Conservation (phyloP, 768 basidiomycete species). For the Fomitopsis serialis region DNA sequence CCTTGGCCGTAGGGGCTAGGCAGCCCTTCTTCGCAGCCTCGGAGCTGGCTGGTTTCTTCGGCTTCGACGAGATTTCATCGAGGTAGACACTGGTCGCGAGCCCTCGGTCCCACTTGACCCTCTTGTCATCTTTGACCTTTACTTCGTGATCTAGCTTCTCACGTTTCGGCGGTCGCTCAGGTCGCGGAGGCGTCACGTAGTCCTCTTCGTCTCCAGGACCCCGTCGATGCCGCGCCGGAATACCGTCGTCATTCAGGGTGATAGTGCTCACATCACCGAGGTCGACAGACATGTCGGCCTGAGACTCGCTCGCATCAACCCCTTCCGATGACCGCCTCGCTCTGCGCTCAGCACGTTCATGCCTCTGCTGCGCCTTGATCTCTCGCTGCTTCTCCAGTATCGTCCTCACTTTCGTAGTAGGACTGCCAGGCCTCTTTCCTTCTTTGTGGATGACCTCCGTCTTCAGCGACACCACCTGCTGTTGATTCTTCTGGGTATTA, state of each 20-base stretch:
- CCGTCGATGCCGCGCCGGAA: constrained; percentile 39
- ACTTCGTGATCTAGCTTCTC: constrained; percentile 33
- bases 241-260: constrained; percentile 20
- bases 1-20: constrained; percentile 64
- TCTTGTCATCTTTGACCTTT: constrained; percentile 32
- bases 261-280: constrained; percentile 10
- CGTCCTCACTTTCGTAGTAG: constrained; percentile 67
- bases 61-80: constrained; percentile 55
- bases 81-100: constrained; percentile 57
- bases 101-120: constrained; percentile 77
- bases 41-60: constrained; percentile 38
- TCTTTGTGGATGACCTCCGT: constrained; percentile 67
- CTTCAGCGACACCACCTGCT: constrained; percentile 56
- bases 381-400: constrained; percentile 63
- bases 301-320: constrained; percentile 25
- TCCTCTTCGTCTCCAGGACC: constrained; percentile 83
- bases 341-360: constrained; percentile 55
- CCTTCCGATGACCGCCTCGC: constrained; percentile 35
- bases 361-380: constrained; percentile 47
- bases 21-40: constrained; percentile 52
- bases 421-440: constrained; percentile 72
- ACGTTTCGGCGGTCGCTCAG: constrained; percentile 35
- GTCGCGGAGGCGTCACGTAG: constrained; percentile 59
- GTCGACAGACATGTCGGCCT: constrained; percentile 9
- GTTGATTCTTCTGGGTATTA: constrained; percentile 72